Conservation (phyloP, 2,329 filamentous ascomycete genomes). For the Emmonsia crescens region DNA sequence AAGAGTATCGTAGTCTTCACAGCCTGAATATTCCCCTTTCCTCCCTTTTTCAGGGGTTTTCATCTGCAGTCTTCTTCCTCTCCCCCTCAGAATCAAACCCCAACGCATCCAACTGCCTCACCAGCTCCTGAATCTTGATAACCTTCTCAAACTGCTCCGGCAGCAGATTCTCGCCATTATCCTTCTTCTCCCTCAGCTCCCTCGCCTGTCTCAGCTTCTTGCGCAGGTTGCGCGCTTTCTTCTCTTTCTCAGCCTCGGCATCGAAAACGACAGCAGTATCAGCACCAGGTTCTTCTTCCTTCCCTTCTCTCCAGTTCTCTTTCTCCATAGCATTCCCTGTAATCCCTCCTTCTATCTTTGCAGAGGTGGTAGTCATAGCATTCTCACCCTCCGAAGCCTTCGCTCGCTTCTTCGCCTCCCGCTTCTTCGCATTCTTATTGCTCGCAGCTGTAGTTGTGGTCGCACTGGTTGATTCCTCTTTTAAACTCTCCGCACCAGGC, state of each 20-base stretch:
- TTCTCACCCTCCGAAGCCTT: slow-evolving; percentile 44
- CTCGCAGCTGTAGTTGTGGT: slow-evolving; percentile 43
- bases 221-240: slow-evolving; percentile 79
- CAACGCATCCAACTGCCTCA: slow-evolving; percentile 73
- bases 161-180: slow-evolving; percentile 68
- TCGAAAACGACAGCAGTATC: slow-evolving; percentile 40
- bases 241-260: slow-evolving; percentile 69
- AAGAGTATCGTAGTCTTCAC: background rate
- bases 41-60: background rate
- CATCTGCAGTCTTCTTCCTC: slow-evolving; percentile 29
- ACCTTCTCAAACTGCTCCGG: slow-evolving; percentile 97
- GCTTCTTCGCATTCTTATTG: slow-evolving; percentile 79
- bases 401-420: slow-evolving; percentile 55
- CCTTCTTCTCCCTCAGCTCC: slow-evolving; percentile 84
- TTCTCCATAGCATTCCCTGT: slow-evolving; percentile 5
- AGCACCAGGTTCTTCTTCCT: slow-evolving; percentile 15
- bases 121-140: slow-evolving; percentile 89
- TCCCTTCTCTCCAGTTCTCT: slow-evolving; percentile 23
- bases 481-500: slow-evolving; percentile 56
- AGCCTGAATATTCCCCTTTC: background rate
- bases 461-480: slow-evolving; percentile 43
- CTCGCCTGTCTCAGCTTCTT: slow-evolving; percentile 94
- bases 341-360: slow-evolving; percentile 13
- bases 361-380: slow-evolving; percentile 42
- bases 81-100: slow-evolving; percentile 76